Evolutionary conservation across 2,329 filamentous ascomycete genomes (phyloP).

Genomic region (Nemania sp.): DNA sequence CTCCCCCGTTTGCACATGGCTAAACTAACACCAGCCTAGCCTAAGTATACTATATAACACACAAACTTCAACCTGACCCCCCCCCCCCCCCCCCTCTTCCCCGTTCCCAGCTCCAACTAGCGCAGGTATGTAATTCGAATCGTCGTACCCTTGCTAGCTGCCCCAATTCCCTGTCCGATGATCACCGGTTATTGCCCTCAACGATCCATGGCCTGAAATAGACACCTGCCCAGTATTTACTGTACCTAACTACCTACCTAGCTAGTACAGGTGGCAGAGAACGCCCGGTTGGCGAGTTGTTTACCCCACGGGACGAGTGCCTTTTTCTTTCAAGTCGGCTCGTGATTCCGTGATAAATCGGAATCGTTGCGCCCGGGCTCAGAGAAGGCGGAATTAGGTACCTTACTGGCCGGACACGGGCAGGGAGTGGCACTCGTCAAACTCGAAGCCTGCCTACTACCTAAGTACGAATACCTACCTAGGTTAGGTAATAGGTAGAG

Average conservation of each 20-base stretch:
- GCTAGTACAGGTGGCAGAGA: not conserved
- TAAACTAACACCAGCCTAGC: conserved; percentile 12
- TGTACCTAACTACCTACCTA: too few species aligned
- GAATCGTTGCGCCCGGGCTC: too few species aligned
- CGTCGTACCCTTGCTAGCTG: conserved; percentile 35
- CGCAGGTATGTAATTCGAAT: conserved; percentile 26
- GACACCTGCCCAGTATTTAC: conserved; percentile 3
- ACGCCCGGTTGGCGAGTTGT: not conserved
- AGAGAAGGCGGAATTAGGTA: too few species aligned
- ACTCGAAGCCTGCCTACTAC: too few species aligned
- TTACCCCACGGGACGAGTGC: conserved; percentile 11
- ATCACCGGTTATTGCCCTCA: conserved; percentile 38
- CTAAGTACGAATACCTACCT: too few species aligned
- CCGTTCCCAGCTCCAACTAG: too few species aligned
- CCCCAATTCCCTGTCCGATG: conserved; percentile 41
- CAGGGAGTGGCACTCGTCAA: too few species aligned
- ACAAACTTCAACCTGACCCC: conserved; percentile 33
- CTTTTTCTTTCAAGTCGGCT: not conserved
- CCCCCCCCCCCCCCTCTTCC: too few species aligned
- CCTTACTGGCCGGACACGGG: not conserved
- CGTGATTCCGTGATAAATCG: not conserved
- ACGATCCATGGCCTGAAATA: too few species aligned
- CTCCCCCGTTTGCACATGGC: too few species aligned
- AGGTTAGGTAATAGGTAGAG: too few species aligned
- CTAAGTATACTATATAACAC: conserved; percentile 12